These are phyloP conservation scores for Lobosporangium transversale DNA, from an alignment of 192 early-diverging fungal genomes.

Conservation along the genomic window DNA sequence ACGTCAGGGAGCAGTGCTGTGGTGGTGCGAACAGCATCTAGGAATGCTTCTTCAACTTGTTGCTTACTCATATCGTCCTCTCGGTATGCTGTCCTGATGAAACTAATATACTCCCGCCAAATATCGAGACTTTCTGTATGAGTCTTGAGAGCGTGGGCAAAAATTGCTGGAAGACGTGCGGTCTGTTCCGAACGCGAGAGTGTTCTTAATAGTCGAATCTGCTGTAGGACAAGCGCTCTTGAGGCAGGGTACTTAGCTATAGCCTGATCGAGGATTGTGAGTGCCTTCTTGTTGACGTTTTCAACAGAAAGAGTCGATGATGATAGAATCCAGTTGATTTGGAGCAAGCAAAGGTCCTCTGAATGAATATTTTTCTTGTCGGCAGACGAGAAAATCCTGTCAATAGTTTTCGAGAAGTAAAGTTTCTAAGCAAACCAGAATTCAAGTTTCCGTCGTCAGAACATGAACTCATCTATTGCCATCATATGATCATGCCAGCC, in stretches of 20 bases:
- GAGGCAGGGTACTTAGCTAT: slow-evolving; percentile 51
- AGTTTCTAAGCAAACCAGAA: slow-evolving; percentile 52
- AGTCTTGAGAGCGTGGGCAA: slow-evolving; percentile 50
- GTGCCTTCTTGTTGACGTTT: slow-evolving; percentile 38
- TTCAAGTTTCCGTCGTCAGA: background rate
- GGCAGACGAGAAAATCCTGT: slow-evolving; percentile 60
- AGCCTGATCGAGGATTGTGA: slow-evolving; percentile 55
- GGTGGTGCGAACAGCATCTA: slow-evolving; percentile 59
- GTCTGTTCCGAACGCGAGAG: slow-evolving; percentile 31
- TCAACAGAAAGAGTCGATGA: slow-evolving; percentile 48
- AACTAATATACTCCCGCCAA: slow-evolving; percentile 62
- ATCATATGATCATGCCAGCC: background rate
- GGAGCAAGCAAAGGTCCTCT: slow-evolving; percentile 62
- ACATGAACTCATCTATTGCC: background rate
- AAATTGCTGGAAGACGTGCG: slow-evolving; percentile 41
- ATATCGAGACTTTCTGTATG: slow-evolving; percentile 55
- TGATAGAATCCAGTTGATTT: slow-evolving; percentile 56
- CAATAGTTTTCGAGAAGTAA: slow-evolving; percentile 68
- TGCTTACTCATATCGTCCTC: slow-evolving; percentile 47
- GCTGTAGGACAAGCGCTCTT: slow-evolving; percentile 15
- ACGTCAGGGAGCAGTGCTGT: slow-evolving; percentile 61
- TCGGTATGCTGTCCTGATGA: slow-evolving; percentile 48
- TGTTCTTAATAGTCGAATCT: slow-evolving; percentile 33
- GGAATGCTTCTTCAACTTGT: slow-evolving; percentile 53
- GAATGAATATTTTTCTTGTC: slow-evolving; percentile 55